Base-by-base conservation (phyloP, 148 eudicot species). In the Silene conica region DNA sequence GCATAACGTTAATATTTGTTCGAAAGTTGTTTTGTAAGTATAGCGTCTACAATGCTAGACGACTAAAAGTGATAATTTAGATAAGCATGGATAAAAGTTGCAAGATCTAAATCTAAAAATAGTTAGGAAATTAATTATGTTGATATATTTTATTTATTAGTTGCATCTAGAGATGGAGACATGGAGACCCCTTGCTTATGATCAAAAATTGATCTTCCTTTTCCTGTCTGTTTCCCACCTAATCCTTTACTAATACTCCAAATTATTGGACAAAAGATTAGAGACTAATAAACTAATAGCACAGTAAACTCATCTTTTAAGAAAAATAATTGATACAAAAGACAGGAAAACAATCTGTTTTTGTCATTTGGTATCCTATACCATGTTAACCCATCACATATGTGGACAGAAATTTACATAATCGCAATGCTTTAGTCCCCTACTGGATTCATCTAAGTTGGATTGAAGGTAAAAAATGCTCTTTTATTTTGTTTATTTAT, bases 221-320 rank as follows among this genome's bases (percentile, higher is more conserved):
- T 4, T 5, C 2, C 34, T 61, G 63, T 77, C 74, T 52, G 38
- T 77, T 70, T 77, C 74, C 70, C n/a, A 77, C 74, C 79, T 63
- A 77, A 77, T 77, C n/a, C 34, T 20, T 28, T 31, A 70, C 14
- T 61, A 70, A 15, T 55, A 55, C 16, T 54, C 23, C 4, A 11
- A 26, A 26, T 38, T 1, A 9, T 26, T 26, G 18, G 58, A 56
- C 20, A 5, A 55, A 1, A 8, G 22, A 38, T 2, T 5, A 38
- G 43, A 38, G 21, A 57, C 23, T 56, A 38, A 7, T 38, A 5
- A 38, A 38, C 9, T 4, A 38, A 38, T 38, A 38, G 7, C 43
- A 38, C 43, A 38, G 43, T 38, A 38, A 38, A 7, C 43, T 9
- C 43, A 38, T 38, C 43, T 38, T 38, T 38, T 38, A 38, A 38